Conservation (phyloP, 805 yeast genomes). For the Candida xiaguanensis region DNA sequence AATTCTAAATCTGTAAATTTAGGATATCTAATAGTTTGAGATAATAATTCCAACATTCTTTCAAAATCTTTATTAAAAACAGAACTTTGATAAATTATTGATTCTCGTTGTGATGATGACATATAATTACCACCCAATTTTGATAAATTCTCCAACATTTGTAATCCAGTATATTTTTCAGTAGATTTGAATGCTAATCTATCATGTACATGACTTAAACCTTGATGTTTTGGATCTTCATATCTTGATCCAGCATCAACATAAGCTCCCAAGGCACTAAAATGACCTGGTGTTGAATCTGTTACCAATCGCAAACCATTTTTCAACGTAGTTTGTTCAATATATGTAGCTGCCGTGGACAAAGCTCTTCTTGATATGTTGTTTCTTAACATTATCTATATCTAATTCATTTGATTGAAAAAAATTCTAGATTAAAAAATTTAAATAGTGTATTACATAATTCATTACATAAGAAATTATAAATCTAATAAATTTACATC, state of each 20-base stretch:
- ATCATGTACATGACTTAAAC: slow-evolving; percentile 81
- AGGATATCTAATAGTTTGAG: slow-evolving; percentile 78
- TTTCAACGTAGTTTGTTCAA: slow-evolving; percentile 41
- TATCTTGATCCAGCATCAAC: slow-evolving; percentile 88
- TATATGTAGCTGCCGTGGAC: slow-evolving; percentile 7
- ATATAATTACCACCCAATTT: slow-evolving; percentile 90
- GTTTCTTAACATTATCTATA: slow-evolving; percentile 2
- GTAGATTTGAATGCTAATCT: slow-evolving; percentile 82
- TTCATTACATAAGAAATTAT: slow-evolving; percentile 1
- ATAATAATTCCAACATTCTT: slow-evolving; percentile 68
- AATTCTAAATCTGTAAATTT: slow-evolving; percentile 65
- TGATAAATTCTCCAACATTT: slow-evolving; percentile 74
- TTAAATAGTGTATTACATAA: slow-evolving; percentile 1
- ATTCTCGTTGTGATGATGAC: slow-evolving; percentile 89
- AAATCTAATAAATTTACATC: slow-evolving; percentile 8
- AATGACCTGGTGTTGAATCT: slow-evolving; percentile 84
- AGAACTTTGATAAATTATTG: slow-evolving; percentile 90
- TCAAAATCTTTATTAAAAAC: slow-evolving; percentile 85
- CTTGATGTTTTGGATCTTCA: slow-evolving; percentile 58
- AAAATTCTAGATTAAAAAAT: no score
- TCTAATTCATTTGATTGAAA: not conserved
- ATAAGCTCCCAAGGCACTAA: slow-evolving; percentile 85
- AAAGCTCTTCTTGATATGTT: not conserved
- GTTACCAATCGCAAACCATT: slow-evolving; percentile 85
- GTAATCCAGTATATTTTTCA: slow-evolving; percentile 49